Base-by-base conservation (phyloP, 352 stramenopile species). In the Elongisporangium anandrum region DNA sequence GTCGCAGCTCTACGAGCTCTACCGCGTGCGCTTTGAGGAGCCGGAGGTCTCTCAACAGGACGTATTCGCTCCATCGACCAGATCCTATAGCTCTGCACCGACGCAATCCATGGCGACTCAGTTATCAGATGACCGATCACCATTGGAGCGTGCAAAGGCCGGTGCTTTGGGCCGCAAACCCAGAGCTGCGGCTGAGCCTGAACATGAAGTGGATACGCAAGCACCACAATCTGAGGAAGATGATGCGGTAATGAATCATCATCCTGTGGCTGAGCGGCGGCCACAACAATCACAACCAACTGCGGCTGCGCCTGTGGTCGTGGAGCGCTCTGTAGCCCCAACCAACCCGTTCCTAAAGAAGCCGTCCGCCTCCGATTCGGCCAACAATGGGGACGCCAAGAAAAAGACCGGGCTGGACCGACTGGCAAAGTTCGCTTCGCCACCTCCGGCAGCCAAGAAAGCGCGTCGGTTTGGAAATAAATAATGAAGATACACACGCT, bases 271-370 rank as follows among this genome's bases (percentile, higher is more conserved):
- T 13, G 29, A 41, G 29, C 29, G 29, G 68, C 63, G 34, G 9
- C 62, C 49, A 19, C 59, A 24, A 23, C 39, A 23, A 54, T 59
- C 49, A 19, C 59, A 24, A 23, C 39, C 41, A 54, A 1, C 3
- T n/a, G 21, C 52, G 20, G 22, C 60, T 19, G 10, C 24, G 13
- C 39, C 52, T 26, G 52, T 55, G 3, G 21, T 51, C 17, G 24
- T 66, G n/a, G 72, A 86, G 56, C 67, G 68, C 22, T 85, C 77
- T 0, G 72, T 87, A 39, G 77, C 77, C 23, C 81, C 81, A 3
- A 65, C 72, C 19, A 92, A 92, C 57, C 81, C 81, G 62, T 92
- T 92, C 52, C 53, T 92, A 17, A 91, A 89, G 62, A 88, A 87
- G 26, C 57, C 81, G 7, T 51, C 57, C 10, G 54, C 62, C 2